Conservation (phyloP, 495 filamentous ascomycete genomes). For the Aspergillus biplanus region DNA sequence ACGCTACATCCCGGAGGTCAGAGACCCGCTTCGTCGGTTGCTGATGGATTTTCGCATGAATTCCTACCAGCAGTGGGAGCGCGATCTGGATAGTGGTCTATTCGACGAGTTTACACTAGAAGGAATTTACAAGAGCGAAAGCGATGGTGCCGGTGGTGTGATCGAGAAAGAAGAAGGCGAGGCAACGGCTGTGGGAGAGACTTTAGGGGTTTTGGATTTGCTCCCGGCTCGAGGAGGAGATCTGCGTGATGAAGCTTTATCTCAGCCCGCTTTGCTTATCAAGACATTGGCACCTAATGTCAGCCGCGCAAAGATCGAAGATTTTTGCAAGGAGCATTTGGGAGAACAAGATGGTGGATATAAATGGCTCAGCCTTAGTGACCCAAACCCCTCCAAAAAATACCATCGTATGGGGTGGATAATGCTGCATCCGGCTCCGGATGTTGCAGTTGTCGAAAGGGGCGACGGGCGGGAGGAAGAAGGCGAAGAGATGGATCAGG, state of each 20-base stretch:
- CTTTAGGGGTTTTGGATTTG: conserved; percentile 87
- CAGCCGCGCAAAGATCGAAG: conserved; percentile 89
- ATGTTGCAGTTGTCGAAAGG: conserved; percentile 57
- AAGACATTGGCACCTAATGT: conserved; percentile 98
- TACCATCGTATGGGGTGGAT: conserved; percentile 99
- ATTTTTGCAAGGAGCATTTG: conserved; percentile 88
- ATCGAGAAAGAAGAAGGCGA: conserved; percentile 96
- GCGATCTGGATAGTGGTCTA: conserved; percentile 74
- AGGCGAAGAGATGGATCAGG: conserved; percentile 55
- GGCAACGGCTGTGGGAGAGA: conserved; percentile 85
- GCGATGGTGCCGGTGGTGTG: conserved; percentile 81
- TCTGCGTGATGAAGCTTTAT: conserved; percentile 78
- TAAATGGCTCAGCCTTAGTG: conserved; percentile 90
- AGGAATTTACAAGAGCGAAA: conserved; percentile 92
- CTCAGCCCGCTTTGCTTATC: conserved; percentile 90
- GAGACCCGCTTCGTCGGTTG: conserved; percentile 67
- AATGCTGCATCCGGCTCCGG: conserved; percentile 81
- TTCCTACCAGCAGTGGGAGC: conserved; percentile 81
- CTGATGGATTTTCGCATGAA: conserved; percentile 75
- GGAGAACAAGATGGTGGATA: conserved; percentile 84
- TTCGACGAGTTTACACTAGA: conserved; percentile 97
- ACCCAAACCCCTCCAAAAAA: conserved; percentile 95
- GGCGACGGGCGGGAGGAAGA: conserved; percentile 69
- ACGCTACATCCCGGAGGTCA: conserved; percentile 82
- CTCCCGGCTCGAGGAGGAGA: conserved; percentile 79